These are phyloP conservation scores for Phytophthora uliginosa DNA, from an alignment of 352 stramenopile species.

Conservation along the genomic window DNA sequence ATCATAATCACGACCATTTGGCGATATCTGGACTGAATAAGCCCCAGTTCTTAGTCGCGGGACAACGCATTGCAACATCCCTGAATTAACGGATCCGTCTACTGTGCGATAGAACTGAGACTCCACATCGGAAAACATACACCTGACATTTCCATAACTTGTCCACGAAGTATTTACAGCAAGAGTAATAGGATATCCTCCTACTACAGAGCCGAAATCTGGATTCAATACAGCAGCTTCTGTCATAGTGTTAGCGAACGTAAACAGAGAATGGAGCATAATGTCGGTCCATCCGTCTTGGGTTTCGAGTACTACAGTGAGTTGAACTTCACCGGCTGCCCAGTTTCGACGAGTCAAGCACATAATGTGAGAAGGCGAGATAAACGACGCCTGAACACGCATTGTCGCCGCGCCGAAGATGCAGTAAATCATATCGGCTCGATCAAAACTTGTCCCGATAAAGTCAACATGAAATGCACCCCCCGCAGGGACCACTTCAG, in stretches of 20 bases:
- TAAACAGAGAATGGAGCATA: constrained; percentile 37
- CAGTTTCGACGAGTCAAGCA: constrained; percentile 34
- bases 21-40: constrained; percentile 46
- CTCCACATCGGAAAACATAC: constrained; percentile 33
- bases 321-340: constrained; percentile 9
- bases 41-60: constrained; percentile 31
- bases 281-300: constrained; percentile 16
- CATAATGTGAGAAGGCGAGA: constrained; percentile 31
- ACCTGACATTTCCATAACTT: constrained; percentile 23
- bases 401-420: constrained; percentile 31
- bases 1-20: constrained; percentile 50
- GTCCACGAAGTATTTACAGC: constrained; percentile 18
- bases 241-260: constrained; percentile 22
- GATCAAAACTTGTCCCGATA: constrained; percentile 31
- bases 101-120: constrained; percentile 9
- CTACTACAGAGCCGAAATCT: constrained; percentile 36
- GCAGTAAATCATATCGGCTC: constrained; percentile 39
- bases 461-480: constrained; percentile 34
- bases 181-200: constrained; percentile 36
- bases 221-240: constrained; percentile 21
- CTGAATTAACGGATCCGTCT: neutral
- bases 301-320: constrained; percentile 33
- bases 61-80: constrained; percentile 29
- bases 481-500: constrained; percentile 28
- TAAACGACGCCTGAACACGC: constrained; percentile 25